Conservation (phyloP, 768 basidiomycete genomes). For the Russula brevipes region DNA sequence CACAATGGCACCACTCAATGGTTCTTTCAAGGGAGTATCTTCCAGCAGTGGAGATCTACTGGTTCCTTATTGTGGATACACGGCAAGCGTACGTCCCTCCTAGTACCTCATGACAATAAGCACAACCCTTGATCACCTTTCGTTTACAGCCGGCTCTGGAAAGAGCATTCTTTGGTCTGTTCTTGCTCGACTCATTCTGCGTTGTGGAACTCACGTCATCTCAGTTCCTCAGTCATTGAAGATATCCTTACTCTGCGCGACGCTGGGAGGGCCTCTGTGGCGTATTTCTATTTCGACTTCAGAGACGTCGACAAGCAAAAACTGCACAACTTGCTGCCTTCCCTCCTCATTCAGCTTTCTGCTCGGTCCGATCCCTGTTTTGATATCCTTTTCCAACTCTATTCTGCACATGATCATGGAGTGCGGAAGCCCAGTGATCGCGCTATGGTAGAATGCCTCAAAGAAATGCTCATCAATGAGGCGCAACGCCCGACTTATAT, state of each 20-base stretch:
- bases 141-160: neutral
- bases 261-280: neutral
- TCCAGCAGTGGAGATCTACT: neutral
- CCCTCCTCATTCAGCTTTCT: neutral
- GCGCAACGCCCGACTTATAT: neutral
- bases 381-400: neutral
- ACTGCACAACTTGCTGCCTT: neutral
- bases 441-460: neutral
- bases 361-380: neutral
- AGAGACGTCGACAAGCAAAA: slow-evolving; percentile 7
- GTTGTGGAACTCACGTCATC: neutral
- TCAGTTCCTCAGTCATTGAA: neutral
- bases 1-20: neutral
- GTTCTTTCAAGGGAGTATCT: neutral
- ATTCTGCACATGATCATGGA: neutral
- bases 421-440: neutral
- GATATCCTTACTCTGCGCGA: neutral
- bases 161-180: neutral
- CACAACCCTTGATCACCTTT: neutral
- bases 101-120: neutral
- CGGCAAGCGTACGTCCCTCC: neutral
- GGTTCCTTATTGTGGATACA: neutral
- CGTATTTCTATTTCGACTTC: slow-evolving; percentile 9
- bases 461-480: neutral
- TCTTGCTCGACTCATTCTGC: neutral